These are phyloP conservation scores for Mycena capillaripes DNA, from an alignment of 768 basidiomycete species.

Conservation along the genomic window DNA sequence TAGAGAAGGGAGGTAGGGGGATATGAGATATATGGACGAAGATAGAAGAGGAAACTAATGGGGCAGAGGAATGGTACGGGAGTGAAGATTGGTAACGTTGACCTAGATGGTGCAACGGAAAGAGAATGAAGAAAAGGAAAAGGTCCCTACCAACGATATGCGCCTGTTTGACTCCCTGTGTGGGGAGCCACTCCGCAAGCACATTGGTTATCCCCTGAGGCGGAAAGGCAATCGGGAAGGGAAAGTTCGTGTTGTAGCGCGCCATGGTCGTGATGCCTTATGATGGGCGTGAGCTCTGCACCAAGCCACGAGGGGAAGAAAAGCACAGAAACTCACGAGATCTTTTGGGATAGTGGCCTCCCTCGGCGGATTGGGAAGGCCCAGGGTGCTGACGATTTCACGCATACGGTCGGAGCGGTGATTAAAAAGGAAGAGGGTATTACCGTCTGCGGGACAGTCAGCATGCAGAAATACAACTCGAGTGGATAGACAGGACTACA, in stretches of 20 bases:
- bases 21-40: neutral
- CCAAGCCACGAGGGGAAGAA: too few relatives aligned
- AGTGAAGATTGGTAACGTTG: too few relatives aligned
- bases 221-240: slow-evolving; percentile 93
- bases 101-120: neutral
- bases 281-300: too few relatives aligned
- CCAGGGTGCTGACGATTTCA: slow-evolving; percentile 87
- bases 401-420: slow-evolving; percentile 97
- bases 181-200: slow-evolving; percentile 91
- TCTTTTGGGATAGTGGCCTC: slow-evolving; percentile 80
- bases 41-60: neutral
- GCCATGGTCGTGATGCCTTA: slow-evolving; percentile 96
- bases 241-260: slow-evolving; percentile 91
- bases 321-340: neutral
- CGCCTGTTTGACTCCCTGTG: slow-evolving; percentile 84
- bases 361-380: slow-evolving; percentile 87
- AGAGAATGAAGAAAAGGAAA: neutral
- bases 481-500: slow-evolving; percentile 67
- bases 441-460: slow-evolving; percentile 65
- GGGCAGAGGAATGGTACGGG: too few relatives aligned
- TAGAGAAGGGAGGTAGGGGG: too few relatives aligned
- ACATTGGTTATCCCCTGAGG: slow-evolving; percentile 95
- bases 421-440: slow-evolving; percentile 97
- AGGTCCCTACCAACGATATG: neutral
- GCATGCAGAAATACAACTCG: neutral